Conservation (phyloP, 2,329 filamentous ascomycete species). For the Ophiostoma tasmaniense region DNA sequence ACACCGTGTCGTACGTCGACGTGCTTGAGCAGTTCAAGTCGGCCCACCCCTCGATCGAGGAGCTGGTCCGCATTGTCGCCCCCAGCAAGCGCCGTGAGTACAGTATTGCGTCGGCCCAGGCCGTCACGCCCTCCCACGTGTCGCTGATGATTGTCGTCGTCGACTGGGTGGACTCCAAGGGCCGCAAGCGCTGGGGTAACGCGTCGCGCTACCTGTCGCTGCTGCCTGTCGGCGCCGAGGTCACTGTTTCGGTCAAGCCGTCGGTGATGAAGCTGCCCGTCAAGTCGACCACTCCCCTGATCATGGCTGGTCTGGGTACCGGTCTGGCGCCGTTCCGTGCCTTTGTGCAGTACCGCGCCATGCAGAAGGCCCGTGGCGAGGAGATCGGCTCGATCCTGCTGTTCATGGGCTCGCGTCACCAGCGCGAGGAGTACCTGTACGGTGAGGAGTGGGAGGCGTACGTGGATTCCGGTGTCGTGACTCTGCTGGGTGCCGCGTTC, state of each 20-base stretch:
- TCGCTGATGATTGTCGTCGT: slow-evolving; percentile 96
- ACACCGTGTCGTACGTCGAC: slow-evolving; percentile 86
- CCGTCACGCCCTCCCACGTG: slow-evolving; percentile 82
- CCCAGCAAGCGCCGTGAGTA: slow-evolving; percentile 97
- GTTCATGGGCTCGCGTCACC: slow-evolving; percentile 94
- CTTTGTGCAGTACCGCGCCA: slow-evolving; percentile 94
- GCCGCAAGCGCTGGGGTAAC: slow-evolving; percentile 84
- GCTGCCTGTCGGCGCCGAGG: slow-evolving; percentile 64
- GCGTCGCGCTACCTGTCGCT: slow-evolving; percentile 81
- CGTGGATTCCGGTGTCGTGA: slow-evolving; percentile 89
- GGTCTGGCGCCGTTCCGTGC: slow-evolving; percentile 98
- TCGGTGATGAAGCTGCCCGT: slow-evolving; percentile 98
- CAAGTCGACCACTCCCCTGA: slow-evolving; percentile 81
- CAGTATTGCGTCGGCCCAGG: slow-evolving; percentile 96
- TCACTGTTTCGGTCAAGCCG: slow-evolving; percentile 92
- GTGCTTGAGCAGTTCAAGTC: slow-evolving; percentile 83
- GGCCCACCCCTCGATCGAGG: slow-evolving; percentile 78
- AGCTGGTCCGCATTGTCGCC: slow-evolving; percentile 76
- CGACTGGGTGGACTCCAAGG: slow-evolving; percentile 82
- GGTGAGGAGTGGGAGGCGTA: slow-evolving; percentile 99
- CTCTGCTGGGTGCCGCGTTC: slow-evolving; percentile 86
- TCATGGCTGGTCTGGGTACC: slow-evolving; percentile 98
- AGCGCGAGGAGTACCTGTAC: slow-evolving; percentile 97
- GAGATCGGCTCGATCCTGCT: slow-evolving; percentile 87
- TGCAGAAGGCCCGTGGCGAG: slow-evolving; percentile 96